Base-by-base conservation (phyloP, 1,284 basidiomycete species). In the Schizophyllum commune region DNA sequence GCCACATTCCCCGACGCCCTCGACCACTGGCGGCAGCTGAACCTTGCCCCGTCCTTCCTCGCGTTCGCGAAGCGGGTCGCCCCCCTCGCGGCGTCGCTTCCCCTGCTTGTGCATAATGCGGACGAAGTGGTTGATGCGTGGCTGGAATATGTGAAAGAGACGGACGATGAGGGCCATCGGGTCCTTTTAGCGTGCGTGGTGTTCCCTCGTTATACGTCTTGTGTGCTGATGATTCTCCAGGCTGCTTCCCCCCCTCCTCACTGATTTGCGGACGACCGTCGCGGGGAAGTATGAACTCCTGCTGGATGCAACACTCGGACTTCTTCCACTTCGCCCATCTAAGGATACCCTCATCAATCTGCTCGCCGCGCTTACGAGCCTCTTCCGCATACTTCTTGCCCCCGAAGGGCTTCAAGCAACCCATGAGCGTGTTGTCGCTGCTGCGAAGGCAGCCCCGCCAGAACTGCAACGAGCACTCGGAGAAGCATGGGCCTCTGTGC, bases 101-200 rank as follows among this genome's bases (percentile, higher is more conserved):
- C 93, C 0, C 77, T 94, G 56, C 83, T 94, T 2, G 75, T 96
- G 9, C 89, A 91, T 68, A 90, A 95, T 70, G 90, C 90, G 81
- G 76, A 77, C 60, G 79, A 87, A 15, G 79, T 95, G 4, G 74
- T 86, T 11, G 74, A 79, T 0, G 64, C 85, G 2, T 92, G 91
- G 91, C 66, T 81, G 15, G 74, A 69, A 8, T 81, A 83, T 0
- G 68, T 89, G 47, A 77, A 80, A 52, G 68, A 67, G 13, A 78
- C 86, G 9, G 84, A 91, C 66, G 85, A 89, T 63, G 89, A 92
- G 68, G 87, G 83, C 0, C 67, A 89, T 62, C 79, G 77, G 61
- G 81, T 86, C 27, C 74, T 92, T 32, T 78, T 92, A 17, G 88
- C 92, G 91, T 92, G 69, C 63, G 85, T 78, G 22, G n/a, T 5